Evolutionary conservation across 257 asterid genomes (phyloP), one percentile per base, ranked within the genome.

Genomic region (Craterostigma plantagineum): DNA sequence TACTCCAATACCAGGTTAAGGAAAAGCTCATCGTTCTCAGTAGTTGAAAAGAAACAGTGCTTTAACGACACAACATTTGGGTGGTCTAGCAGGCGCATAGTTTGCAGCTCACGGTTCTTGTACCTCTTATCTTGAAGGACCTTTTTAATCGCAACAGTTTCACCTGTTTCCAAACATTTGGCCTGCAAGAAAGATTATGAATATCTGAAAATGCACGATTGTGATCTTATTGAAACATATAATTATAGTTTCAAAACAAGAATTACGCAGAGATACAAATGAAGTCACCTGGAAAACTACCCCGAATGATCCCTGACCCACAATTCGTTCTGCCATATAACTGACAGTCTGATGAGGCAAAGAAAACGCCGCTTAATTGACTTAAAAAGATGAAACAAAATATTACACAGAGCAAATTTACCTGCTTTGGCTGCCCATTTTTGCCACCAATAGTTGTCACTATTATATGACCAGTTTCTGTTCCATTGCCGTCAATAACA

Each of bases 291-390:
- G 94, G 57, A 78, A 81, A 18, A 81, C 94, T 18, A 75, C 85
- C 60, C 90, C 94, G 18, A 81, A 81, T 41, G 92, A 81, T 47
- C 94, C 92, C 51, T 79, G 75, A 3, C 92, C 92, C 52, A 72
- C 94, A 16, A 72, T 69, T n/a, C 81, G 92, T 71, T 81, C 94
- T 10, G 94, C 94, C 90, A 81, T 78, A 43, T 77, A 77, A 68
- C 92, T 75, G 49, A 81, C 63, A 13, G 81, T 75, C 94, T 81
- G 67, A 37, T 33, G 52, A 34, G 12, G 7, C 18, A 39, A n/a
- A n/a, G 12, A 14, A 41, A 41, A 41, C 3, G 4, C 16, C 14
- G 16, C 16, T 41, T 8, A 41, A 8, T 9, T 8, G 36, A 7
- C 13, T 42, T 37, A 11, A 37, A n/a, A 37, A 13, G n/a, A 13